A percentile compares a stretch with the other conserved stretches of the same genome.
phyloP scores from a whole-genome alignment of 352 stramenopile genomes.

The Phytophthora agathidicida region DNA sequence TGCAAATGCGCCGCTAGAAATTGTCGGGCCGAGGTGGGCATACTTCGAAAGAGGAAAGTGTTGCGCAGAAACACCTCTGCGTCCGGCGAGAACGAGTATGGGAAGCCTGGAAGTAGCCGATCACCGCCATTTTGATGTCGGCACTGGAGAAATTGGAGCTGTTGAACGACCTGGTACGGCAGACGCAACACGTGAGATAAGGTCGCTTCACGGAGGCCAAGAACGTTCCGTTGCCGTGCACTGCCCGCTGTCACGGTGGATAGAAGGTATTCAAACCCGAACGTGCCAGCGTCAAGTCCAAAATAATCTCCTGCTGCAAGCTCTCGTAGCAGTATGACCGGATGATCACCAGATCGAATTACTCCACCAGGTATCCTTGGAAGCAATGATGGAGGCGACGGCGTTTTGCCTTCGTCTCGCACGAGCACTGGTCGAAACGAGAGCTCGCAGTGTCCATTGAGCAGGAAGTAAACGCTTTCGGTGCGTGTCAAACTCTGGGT shows the following conservation, averaged over 20 bases:
- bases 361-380: constrained; percentile 2
- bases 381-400: constrained; percentile 2
- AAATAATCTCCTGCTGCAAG: constrained; percentile 50
- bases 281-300: constrained; percentile 51
- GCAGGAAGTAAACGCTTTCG: constrained; percentile 26
- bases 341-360: not conserved
- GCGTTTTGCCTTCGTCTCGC: not conserved
- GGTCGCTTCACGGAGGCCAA: constrained; percentile 44
- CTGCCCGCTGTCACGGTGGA: constrained; percentile 41
- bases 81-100: constrained; percentile 26
- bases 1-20: constrained; percentile 58
- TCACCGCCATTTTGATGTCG: constrained; percentile 1
- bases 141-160: constrained; percentile 26
- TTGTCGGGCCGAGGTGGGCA: constrained; percentile 37
- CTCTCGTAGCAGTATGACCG: constrained; percentile 30
- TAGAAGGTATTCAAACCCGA: constrained; percentile 42
- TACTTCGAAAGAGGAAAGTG: constrained; percentile 52
- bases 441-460: constrained; percentile 30
- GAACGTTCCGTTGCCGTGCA: constrained; percentile 52
- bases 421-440: constrained; percentile 25
- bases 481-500: constrained; percentile 8
- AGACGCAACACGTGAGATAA: constrained; percentile 49
- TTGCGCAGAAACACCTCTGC: constrained; percentile 38
- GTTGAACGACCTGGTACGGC: constrained; percentile 34
- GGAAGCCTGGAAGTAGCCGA: constrained; percentile 9